Evolutionary conservation across 306 rosid genomes (phyloP).

Genomic region (Begonia masoniana): DNA sequence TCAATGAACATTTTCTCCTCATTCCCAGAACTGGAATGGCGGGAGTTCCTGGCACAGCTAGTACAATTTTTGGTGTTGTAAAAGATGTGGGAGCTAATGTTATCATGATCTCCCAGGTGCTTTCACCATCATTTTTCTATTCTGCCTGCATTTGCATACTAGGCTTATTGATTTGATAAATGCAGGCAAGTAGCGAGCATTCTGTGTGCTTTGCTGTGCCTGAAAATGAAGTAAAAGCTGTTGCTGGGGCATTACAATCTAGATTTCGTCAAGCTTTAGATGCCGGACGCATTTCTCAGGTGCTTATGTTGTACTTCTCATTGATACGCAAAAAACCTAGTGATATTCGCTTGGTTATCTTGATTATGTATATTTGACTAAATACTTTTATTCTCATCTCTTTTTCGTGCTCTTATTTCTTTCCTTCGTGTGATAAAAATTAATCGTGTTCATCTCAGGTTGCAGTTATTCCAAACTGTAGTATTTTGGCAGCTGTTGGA

Average conservation of each 20-base stretch:
- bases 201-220: conserved; percentile 99
- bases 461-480: conserved; percentile 79
- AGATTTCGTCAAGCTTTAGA: conserved; percentile 90
- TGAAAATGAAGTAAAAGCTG: conserved; percentile 91
- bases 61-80: conserved; percentile 75
- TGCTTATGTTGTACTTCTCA: conserved; percentile 16
- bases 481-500: conserved; percentile 97
- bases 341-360: no score
- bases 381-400: no score
- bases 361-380: no score
- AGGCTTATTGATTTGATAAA: conserved; percentile 15
- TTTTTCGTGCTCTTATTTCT: no score
- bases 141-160: conserved; percentile 11
- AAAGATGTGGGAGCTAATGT: conserved; percentile 99
- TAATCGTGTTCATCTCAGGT: conserved; percentile 39
- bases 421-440: no score
- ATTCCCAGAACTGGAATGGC: conserved; percentile 92
- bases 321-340: no score
- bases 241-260: conserved; percentile 81
- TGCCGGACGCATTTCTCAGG: conserved; percentile 98
- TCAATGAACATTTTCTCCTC: background rate
- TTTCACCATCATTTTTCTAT: conserved; percentile 7
- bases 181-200: conserved; percentile 99
- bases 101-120: conserved; percentile 98
- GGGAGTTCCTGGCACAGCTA: conserved; percentile 98